Evolutionary conservation across 106 monocot genomes (phyloP).

Genomic region (Posidonia australis): DNA sequence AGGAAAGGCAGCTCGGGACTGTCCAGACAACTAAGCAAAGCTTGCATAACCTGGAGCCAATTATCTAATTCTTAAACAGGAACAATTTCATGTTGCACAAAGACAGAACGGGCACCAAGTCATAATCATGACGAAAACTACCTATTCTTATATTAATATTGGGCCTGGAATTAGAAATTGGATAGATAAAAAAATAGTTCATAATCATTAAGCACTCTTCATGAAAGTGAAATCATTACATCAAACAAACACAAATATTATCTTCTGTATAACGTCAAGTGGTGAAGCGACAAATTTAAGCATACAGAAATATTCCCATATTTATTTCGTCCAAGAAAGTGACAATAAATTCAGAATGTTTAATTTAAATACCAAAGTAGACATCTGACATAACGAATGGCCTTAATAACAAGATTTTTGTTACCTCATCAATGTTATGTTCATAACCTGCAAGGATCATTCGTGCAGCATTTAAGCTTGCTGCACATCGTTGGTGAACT

Average conservation of each 20-base stretch:
- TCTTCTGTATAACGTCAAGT: too few relatives aligned
- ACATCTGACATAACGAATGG: not conserved
- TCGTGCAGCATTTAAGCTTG: constrained; percentile 66
- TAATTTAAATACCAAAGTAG: not conserved
- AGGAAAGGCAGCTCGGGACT: constrained; percentile 93
- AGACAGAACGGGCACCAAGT: not conserved
- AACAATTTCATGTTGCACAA: not conserved
- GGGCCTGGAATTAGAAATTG: too few relatives aligned
- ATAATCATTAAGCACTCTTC: too few relatives aligned
- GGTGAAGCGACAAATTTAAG: too few relatives aligned
- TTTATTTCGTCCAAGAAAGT: too few relatives aligned
- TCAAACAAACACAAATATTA: too few relatives aligned
- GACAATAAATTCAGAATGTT: not conserved
- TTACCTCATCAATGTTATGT: constrained; percentile 68
- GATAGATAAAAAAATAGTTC: too few relatives aligned
- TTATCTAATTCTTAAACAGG: not conserved
- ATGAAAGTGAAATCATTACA: too few relatives aligned
- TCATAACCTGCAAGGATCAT: constrained; percentile 99
- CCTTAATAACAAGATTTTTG: not conserved
- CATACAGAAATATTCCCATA: too few relatives aligned
- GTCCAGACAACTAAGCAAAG: constrained; percentile 71
- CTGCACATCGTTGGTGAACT: constrained; percentile 85
- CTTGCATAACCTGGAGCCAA: constrained; percentile 60
- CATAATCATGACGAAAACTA: too few relatives aligned
- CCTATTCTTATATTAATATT: too few relatives aligned